These are phyloP conservation scores for Fagopyrum esculentum DNA, from an alignment of 148 eudicot species.

Conservation along the genomic window DNA sequence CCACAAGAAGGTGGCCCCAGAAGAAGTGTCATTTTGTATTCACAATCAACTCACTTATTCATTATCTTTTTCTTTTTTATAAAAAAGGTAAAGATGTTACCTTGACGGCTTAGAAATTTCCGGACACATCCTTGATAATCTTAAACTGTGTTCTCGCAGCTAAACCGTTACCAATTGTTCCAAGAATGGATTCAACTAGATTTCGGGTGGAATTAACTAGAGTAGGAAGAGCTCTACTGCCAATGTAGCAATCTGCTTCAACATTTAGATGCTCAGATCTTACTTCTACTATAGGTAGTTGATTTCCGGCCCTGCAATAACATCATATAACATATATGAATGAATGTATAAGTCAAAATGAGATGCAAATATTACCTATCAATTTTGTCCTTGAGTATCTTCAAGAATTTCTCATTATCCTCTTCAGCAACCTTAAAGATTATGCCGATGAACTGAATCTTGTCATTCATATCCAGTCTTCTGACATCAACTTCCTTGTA, in stretches of 20 bases:
- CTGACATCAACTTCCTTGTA: constrained; percentile 78
- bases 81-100: constrained; percentile 20
- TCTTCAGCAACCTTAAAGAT: constrained; percentile 81
- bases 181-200: constrained; percentile 37
- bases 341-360: neutral
- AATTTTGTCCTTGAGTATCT: constrained; percentile 60
- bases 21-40: constrained; percentile 71
- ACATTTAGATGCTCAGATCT: constrained; percentile 60
- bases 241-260: constrained; percentile 75
- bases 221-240: constrained; percentile 84
- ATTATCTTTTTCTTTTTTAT: neutral
- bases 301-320: constrained; percentile 69
- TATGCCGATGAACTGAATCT: constrained; percentile 57
- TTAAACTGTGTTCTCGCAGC: constrained; percentile 67
- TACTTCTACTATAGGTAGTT: constrained; percentile 76
- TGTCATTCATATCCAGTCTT: constrained; percentile 54
- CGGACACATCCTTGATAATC: constrained; percentile 74
- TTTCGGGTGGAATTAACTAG: constrained; percentile 64
- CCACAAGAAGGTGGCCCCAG: constrained; percentile 96
- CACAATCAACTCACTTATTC: neutral
- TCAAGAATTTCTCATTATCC: constrained; percentile 80
- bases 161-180: constrained; percentile 42
- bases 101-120: constrained; percentile 86
- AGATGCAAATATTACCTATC: constrained; percentile 39
- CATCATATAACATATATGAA: neutral